Evolutionary conservation across 495 filamentous ascomycete species (phyloP).

Genomic region (Penicillium canariense): DNA sequence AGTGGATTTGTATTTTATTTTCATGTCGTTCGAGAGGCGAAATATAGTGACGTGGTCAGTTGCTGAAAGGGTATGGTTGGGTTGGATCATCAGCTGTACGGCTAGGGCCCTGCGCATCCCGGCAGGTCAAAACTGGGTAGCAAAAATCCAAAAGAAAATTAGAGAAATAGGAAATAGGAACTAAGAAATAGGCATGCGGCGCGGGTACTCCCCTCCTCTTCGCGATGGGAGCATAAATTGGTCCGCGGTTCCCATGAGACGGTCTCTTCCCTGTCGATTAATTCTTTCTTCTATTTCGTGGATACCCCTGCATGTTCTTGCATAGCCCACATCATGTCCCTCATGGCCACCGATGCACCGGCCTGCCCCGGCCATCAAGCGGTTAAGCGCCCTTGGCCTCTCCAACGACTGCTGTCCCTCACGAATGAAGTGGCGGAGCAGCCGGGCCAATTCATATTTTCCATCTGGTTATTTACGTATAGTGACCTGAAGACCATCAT

Average conservation of each 20-base stretch:
- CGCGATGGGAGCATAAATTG: not conserved
- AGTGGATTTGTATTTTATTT: not conserved
- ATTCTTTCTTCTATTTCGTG: not conserved
- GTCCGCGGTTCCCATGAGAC: not conserved
- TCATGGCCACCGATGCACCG: not conserved
- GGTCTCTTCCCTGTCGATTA: not conserved
- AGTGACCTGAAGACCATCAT: slow-evolving; percentile 44
- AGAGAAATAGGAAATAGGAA: not conserved
- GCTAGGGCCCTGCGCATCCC: not conserved
- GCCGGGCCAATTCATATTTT: not conserved
- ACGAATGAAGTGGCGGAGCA: not conserved
- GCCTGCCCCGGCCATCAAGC: not conserved
- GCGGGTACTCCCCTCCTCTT: not conserved
- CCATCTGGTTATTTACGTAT: slow-evolving; percentile 38
- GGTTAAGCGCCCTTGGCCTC: not conserved
- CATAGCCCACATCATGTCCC: not conserved
- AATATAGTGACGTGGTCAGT: not conserved
- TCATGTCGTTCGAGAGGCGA: not conserved
- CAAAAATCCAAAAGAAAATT: not conserved
- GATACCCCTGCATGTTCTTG: not conserved
- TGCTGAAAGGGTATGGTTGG: not conserved
- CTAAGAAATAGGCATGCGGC: not conserved
- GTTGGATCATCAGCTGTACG: not conserved
- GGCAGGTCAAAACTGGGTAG: not conserved
- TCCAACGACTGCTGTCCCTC: not conserved